Conservation (phyloP, 192 early-diverging fungal species). For the Mortierella alpina region DNA sequence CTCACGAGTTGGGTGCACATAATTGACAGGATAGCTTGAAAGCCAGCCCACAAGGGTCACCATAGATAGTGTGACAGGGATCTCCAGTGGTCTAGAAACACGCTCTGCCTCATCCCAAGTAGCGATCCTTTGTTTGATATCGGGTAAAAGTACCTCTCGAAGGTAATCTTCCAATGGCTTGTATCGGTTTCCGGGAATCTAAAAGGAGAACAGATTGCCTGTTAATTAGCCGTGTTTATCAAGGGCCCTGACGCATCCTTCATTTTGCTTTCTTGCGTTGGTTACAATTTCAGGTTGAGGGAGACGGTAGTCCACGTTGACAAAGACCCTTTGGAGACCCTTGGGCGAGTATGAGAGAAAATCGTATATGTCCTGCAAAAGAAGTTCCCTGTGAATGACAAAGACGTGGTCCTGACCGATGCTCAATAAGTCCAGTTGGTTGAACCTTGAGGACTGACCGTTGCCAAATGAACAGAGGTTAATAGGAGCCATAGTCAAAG, state of each 20-base stretch:
- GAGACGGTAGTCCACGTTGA: constrained; percentile 34
- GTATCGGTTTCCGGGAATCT: constrained; percentile 35
- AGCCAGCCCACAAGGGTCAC: constrained; percentile 36
- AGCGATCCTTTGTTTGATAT: constrained; percentile 12
- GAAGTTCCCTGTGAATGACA: constrained; percentile 24
- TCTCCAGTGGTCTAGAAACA: neutral
- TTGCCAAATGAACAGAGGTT: neutral
- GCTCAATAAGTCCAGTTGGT: constrained; percentile 21
- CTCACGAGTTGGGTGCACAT: constrained; percentile 12
- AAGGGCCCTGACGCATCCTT: too few species aligned
- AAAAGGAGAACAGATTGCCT: neutral
- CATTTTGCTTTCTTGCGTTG: neutral
- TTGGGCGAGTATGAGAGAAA: constrained; percentile 16
- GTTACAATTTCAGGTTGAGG: constrained; percentile 31
- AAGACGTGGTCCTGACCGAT: constrained; percentile 35
- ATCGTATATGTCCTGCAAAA: constrained; percentile 29
- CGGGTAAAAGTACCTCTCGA: constrained; percentile 10
- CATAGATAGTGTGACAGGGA: constrained; percentile 11
- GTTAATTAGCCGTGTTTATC: neutral
- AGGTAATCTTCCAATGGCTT: constrained; percentile 21
- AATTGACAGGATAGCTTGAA: constrained; percentile 27
- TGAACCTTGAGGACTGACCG: constrained; percentile 17
- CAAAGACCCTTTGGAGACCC: constrained; percentile 22
- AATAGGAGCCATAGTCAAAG: neutral
- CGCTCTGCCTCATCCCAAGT: constrained; percentile 22